A percentile compares a stretch with the other conserved stretches of the same genome.
phyloP scores from a whole-genome alignment of 2,329 filamentous ascomycete genomes.

The Lojkania enalia region DNA sequence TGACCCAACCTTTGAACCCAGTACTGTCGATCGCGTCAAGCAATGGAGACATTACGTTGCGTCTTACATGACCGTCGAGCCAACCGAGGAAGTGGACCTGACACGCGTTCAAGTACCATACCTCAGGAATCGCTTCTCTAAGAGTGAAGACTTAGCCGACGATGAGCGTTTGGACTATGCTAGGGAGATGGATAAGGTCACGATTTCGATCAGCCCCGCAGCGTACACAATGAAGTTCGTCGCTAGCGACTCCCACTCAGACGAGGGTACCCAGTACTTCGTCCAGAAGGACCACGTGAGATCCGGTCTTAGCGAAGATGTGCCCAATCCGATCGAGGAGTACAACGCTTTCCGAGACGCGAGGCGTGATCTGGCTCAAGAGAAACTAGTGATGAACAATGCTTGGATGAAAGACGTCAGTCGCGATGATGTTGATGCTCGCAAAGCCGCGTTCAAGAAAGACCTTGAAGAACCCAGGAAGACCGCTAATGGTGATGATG shows the following conservation, averaged over 20 bases:
- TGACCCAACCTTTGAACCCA: constrained; percentile 75
- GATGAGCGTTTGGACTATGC: constrained; percentile 36
- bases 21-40: constrained; percentile 64
- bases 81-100: constrained; percentile 60
- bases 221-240: constrained; percentile 51
- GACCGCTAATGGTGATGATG: constrained; percentile 18
- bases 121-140: constrained; percentile 46
- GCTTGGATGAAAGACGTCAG: constrained; percentile 52
- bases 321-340: constrained; percentile 38
- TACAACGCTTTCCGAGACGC: constrained; percentile 32
- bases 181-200: constrained; percentile 47
- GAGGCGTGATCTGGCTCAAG: constrained; percentile 44
- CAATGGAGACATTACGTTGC: constrained; percentile 96
- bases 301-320: constrained; percentile 38
- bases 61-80: constrained; percentile 84
- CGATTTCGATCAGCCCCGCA: constrained; percentile 49
- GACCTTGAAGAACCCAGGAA: constrained; percentile 30
- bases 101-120: constrained; percentile 44
- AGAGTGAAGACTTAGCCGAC: constrained; percentile 37
- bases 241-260: constrained; percentile 40
- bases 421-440: constrained; percentile 51
- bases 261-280: constrained; percentile 45
- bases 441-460: constrained; percentile 43
- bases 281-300: constrained; percentile 44
- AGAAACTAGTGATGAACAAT: constrained; percentile 50